phyloP scores from a whole-genome alignment of 2,329 filamentous ascomycete genomes.

The Cryoendolithus antarcticus region DNA sequence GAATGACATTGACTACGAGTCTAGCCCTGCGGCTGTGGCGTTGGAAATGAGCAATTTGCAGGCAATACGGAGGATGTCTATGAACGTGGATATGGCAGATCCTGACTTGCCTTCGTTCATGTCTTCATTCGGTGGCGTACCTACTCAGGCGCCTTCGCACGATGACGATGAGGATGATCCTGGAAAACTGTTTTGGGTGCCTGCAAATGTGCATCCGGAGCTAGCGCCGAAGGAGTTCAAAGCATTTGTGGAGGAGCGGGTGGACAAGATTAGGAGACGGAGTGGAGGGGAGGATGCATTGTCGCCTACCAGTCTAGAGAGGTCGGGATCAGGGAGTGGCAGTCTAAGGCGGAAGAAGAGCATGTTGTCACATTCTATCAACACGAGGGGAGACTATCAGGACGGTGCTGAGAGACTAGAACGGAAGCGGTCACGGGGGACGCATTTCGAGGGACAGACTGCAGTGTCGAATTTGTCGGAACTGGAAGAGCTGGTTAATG shows the following conservation, averaged over 20 bases:
- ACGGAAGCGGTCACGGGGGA: constrained; percentile 51
- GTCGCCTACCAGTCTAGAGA: constrained; percentile 44
- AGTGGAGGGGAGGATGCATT: constrained; percentile 57
- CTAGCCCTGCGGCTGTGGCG: constrained; percentile 75
- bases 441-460: constrained; percentile 38
- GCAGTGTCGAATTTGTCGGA: constrained; percentile 41
- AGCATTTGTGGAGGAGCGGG: constrained; percentile 84
- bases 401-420: constrained; percentile 75
- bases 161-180: constrained; percentile 71
- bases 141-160: constrained; percentile 56
- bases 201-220: constrained; percentile 85
- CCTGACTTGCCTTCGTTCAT: constrained; percentile 57
- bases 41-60: constrained; percentile 89
- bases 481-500: constrained; percentile 67
- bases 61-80: constrained; percentile 81
- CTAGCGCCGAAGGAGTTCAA: constrained; percentile 94
- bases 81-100: constrained; percentile 66
- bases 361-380: constrained; percentile 86
- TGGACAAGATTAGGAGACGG: constrained; percentile 75
- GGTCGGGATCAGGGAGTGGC: constrained; percentile 43
- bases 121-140: constrained; percentile 36
- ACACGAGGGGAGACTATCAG: constrained; percentile 61
- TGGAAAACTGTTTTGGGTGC: constrained; percentile 87
- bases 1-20: constrained; percentile 80
- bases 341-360: constrained; percentile 79